Evolutionary conservation across 2,329 filamentous ascomycete genomes (phyloP).

Genomic region (Clathrospora elynae): DNA sequence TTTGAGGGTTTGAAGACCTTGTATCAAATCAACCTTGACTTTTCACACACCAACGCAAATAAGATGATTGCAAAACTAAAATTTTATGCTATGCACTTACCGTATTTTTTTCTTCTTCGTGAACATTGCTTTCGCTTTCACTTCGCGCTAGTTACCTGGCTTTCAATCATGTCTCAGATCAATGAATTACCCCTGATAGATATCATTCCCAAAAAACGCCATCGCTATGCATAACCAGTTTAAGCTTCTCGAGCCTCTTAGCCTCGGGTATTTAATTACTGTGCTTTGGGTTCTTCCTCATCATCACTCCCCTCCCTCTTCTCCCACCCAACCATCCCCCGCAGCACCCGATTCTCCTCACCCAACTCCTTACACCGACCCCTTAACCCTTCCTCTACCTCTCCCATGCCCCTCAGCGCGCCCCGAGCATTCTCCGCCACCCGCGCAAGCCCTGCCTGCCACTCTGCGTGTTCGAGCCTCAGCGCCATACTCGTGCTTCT

Average conservation of each 20-base stretch:
- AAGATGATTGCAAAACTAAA: no score
- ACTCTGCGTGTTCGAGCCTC: constrained; percentile 55
- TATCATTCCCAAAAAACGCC: constrained; percentile 24
- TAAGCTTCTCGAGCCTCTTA: not conserved
- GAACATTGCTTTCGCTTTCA: no score
- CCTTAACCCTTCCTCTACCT: constrained; percentile 45
- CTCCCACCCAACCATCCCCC: constrained; percentile 54
- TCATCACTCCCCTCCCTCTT: constrained; percentile 50
- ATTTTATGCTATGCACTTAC: no score
- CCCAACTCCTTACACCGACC: constrained; percentile 51
- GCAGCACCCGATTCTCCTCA: constrained; percentile 55
- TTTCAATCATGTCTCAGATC: no score
- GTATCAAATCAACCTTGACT: no score
- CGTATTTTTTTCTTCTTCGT: no score
- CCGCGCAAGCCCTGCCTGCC: constrained; percentile 54
- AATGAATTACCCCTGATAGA: no score
- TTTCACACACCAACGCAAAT: no score
- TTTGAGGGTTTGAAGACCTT: constrained; percentile 18
- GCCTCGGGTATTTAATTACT: not conserved
- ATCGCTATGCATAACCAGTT: constrained; percentile 26
- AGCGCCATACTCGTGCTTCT: constrained; percentile 53
- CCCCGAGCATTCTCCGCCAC: constrained; percentile 51
- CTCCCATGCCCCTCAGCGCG: constrained; percentile 48
- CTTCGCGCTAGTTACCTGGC: no score
- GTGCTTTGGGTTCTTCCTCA: constrained; percentile 34